These are phyloP conservation scores for Pichia scutulata DNA, from an alignment of 805 yeast species.

Conservation along the genomic window DNA sequence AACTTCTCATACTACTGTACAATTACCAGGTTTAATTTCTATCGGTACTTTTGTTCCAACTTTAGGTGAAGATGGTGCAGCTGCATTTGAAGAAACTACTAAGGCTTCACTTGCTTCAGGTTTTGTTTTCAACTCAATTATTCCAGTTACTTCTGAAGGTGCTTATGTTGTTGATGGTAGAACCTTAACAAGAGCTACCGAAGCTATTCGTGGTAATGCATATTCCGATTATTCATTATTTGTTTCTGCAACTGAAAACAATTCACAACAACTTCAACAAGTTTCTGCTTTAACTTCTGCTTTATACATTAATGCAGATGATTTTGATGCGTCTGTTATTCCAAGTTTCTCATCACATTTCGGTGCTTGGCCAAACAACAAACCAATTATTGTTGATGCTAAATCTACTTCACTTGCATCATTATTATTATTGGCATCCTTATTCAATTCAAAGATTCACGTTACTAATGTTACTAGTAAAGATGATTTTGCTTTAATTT, in stretches of 20 bases:
- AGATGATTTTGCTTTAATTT: constrained; percentile 76
- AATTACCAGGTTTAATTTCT: constrained; percentile 82
- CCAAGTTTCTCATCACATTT: constrained; percentile 75
- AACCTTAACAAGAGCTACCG: constrained; percentile 58
- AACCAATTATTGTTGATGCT: constrained; percentile 89
- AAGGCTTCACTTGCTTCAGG: constrained; percentile 75
- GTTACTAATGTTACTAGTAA: constrained; percentile 76
- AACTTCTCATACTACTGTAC: constrained; percentile 76
- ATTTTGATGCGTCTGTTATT: constrained; percentile 59
- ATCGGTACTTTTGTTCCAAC: constrained; percentile 73
- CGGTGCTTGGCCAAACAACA: constrained; percentile 73
- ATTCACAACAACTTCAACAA: constrained; percentile 52
- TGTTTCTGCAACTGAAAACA: constrained; percentile 72
- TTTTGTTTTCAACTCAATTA: constrained; percentile 75
- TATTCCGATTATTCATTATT: constrained; percentile 78
- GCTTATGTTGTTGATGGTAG: constrained; percentile 56
- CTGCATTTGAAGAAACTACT: constrained; percentile 59
- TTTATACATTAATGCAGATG: constrained; percentile 73
- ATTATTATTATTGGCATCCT: constrained; percentile 77
- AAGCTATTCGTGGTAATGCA: constrained; percentile 46
- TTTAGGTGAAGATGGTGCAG: constrained; percentile 40
- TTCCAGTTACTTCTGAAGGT: constrained; percentile 65
- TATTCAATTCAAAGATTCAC: constrained; percentile 79
- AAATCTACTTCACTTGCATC: constrained; percentile 90
- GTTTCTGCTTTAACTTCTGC: constrained; percentile 66